Base-by-base conservation (phyloP, 345 rosid genomes). In the Eucalyptus cloeziana region DNA sequence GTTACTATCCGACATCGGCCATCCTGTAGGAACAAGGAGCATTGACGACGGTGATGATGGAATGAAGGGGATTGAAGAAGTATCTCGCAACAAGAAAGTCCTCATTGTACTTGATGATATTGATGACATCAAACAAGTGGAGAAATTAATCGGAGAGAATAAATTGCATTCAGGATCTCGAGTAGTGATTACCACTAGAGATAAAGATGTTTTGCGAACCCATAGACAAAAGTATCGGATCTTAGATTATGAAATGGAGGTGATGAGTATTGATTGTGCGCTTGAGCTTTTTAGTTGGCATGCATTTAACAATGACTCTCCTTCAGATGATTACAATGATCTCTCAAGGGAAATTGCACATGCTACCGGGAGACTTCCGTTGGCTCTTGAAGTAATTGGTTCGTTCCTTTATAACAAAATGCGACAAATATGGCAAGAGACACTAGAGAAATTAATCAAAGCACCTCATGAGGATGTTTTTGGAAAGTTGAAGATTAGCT, bases 11-110 rank as follows among this genome's bases (percentile, higher is more conserved):
- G 37, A 49, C 19, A 33, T 31, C 0, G 7, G 14, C 15, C 25
- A 13, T 10, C 27, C 14, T 2, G 1, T 0, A 40, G 43, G 60
- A 22, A 56, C 25, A 13, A 15, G 0, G 1, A 2, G 9, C 2
- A 33, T 37, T 24, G 6, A 19, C 0, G 3, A 88, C 1, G 54
- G 11, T 49, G 37, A 14, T 21, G 10, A 17, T 49, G 67, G 16
- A 31, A 87, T 31, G 37, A 47, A 27, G 43, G 5, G 8, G 31
- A 87, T 7, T 5, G 22, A 30, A 17, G 8, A 40, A 7, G 13
- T 22, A 33, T 10, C 50, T 8, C 25, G 17, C 6, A 10, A 52
- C 24, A 88, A 76, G 37, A 76, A 79, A 50, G 69, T 79, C 13
- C 81, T 87, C 21, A 14, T 87, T 15, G 88, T 87, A 37, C 88